Conservation (phyloP, 1,139 yeast genomes). For the Yamadazyma membranifaciens region DNA sequence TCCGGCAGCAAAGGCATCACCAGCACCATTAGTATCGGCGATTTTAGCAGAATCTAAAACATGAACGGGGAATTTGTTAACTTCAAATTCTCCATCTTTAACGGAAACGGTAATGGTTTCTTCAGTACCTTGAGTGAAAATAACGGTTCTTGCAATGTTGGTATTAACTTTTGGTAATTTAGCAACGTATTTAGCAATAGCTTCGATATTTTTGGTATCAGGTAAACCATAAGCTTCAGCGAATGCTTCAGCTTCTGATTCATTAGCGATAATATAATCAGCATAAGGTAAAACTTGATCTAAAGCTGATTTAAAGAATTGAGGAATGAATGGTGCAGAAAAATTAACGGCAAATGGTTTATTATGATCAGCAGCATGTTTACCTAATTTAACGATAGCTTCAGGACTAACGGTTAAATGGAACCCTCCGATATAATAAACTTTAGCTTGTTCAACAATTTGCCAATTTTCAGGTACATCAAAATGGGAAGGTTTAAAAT, state of each 20-base stretch:
- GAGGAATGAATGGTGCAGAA: constrained; percentile 96
- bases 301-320: constrained; percentile 90
- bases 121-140: constrained; percentile 90
- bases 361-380: constrained; percentile 84
- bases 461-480: constrained; percentile 90
- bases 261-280: constrained; percentile 92
- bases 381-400: constrained; percentile 84
- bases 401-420: constrained; percentile 97
- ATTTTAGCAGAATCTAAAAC: constrained; percentile 65
- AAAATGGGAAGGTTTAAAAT: constrained; percentile 86
- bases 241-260: constrained; percentile 93
- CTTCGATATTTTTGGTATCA: constrained; percentile 54
- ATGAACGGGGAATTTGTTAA: constrained; percentile 64
- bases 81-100: constrained; percentile 46
- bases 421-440: constrained; percentile 94
- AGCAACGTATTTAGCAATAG: constrained; percentile 82
- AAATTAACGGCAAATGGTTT: constrained; percentile 84
- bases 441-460: constrained; percentile 75
- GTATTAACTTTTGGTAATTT: constrained; percentile 73
- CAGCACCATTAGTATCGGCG: constrained; percentile 97
- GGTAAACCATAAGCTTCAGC: constrained; percentile 77
- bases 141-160: constrained; percentile 73
- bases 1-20: constrained; percentile 99
- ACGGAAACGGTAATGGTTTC: constrained; percentile 76
- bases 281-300: constrained; percentile 81